These are phyloP conservation scores for Argentina anserina DNA, from an alignment of 306 rosid species.

Conservation along the genomic window DNA sequence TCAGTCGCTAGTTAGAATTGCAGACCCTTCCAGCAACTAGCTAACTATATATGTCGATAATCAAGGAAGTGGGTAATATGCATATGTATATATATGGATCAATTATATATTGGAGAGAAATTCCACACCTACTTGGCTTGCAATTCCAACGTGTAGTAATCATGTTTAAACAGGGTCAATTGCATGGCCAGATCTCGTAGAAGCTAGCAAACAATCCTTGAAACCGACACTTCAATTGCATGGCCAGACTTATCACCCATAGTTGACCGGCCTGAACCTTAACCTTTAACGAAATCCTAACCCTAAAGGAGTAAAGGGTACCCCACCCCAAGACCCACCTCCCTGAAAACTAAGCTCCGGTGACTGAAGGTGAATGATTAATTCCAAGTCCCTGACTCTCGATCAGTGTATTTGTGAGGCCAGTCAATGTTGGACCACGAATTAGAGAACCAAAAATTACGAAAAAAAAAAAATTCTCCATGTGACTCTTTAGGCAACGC, in stretches of 20 bases:
- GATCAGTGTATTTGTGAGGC: neutral
- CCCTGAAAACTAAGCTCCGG: neutral
- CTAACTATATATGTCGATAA: no score
- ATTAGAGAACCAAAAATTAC: neutral
- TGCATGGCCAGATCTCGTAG: conserved; percentile 12
- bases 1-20: no score
- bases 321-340: neutral
- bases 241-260: neutral
- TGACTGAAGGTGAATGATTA: neutral
- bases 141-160: neutral
- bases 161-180: neutral
- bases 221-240: neutral
- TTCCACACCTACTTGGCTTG: neutral
- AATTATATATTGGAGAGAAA: no score
- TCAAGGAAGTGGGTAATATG: no score
- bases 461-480: conserved; percentile 3
- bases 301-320: neutral
- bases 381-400: neutral
- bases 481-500: conserved; percentile 48
- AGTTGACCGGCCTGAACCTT: neutral
- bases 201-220: neutral
- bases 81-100: no score
- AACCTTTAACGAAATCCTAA: neutral
- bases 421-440: conserved; percentile 34
- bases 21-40: no score